Base-by-base conservation (phyloP, 352 stramenopile genomes). In the Thraustochytrium striatum region DNA sequence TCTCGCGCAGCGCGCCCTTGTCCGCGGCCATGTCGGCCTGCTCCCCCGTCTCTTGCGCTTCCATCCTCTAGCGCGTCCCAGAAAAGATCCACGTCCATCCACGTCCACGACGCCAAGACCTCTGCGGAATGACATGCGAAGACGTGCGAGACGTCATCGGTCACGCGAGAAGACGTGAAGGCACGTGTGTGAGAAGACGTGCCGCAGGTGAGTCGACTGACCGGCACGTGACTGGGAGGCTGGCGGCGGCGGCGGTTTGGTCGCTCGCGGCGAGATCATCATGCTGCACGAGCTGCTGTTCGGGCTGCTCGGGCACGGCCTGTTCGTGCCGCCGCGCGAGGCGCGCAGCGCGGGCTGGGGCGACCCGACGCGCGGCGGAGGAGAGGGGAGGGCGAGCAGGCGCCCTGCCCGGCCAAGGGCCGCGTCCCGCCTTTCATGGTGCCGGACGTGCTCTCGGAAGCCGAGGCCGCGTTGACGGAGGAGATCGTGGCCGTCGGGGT, bases 281-380 rank as follows among this genome's bases (percentile, higher is more conserved):
- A 75, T 75, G 65, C 65, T 75, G 28, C 65, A 75, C 65, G 65
- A 75, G 52, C 41, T 75, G 25, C 47, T 75, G 43, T 9, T 75
- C 32, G 44, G 32, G 19, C 7, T 61, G 32, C 44, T 75, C 19
- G 65, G 65, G 1, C 65, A 75, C 32, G 65, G 50, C 32, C 32
- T 30, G 7, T 16, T 38, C 3, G 30, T 61, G 32, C 43, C 39
- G 16, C n/a, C 33, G 32, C 11, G 0, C 13, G 21, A 39, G 41
- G 43, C 2, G 65, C 28, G 32, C 44, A n/a, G 25, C 61, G 25
- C 44, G 30, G 35, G n/a, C 65, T 25, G 36, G 1, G 32, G 41
- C 39, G 16, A 43, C 41, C 28, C 39, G 21, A 5, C 5, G 41
- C 9, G 21, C 0, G 43, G 3, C 16, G 32, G 43, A 11, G 25